Percentiles rank a stretch among this genome's conserved stretches.
These are phyloP conservation scores for Rhodotorula taiwanensis DNA, from an alignment of 768 basidiomycete species.

Conservation along the genomic window DNA sequence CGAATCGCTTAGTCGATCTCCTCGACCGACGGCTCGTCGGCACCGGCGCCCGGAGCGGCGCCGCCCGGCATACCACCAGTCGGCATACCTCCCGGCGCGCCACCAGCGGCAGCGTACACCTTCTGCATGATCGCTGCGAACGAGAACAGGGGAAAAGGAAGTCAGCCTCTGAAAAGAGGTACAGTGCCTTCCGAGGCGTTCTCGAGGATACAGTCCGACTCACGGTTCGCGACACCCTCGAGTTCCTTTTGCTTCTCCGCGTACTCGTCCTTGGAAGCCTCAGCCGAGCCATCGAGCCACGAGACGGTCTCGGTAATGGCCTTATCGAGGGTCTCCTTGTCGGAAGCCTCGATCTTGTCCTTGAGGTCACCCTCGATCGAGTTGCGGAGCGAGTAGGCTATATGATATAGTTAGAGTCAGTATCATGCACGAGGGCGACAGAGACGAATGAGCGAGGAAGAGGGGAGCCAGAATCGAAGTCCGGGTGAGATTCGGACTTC, in stretches of 20 bases:
- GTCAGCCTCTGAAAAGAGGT: too few relatives aligned
- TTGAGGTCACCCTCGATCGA: constrained; percentile 75
- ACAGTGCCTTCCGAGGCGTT: not conserved
- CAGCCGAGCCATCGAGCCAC: constrained; percentile 85
- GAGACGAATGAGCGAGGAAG: too few relatives aligned
- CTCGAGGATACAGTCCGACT: not conserved
- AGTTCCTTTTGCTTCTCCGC: constrained; percentile 89
- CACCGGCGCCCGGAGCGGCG: constrained; percentile 11
- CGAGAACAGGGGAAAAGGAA: not conserved
- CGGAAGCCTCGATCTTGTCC: constrained; percentile 74
- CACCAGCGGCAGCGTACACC: constrained; percentile 36
- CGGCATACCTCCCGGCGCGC: constrained; percentile 30
- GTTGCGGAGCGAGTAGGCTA: constrained; percentile 85
- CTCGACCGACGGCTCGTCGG: constrained; percentile 35
- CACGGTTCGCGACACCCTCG: constrained; percentile 60
- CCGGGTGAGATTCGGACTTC: too few relatives aligned
- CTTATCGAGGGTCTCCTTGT: constrained; percentile 74
- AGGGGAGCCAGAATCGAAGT: too few relatives aligned
- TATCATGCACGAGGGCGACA: too few relatives aligned
- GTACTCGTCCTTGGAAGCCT: constrained; percentile 82
- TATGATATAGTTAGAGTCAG: not conserved
- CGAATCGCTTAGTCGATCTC: constrained; percentile 30
- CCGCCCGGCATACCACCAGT: constrained; percentile 33
- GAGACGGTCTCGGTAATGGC: constrained; percentile 83
- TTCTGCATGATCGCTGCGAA: constrained; percentile 28